Evolutionary conservation across 305 asterid genomes (phyloP).

Genomic region (Rubia peregrina): DNA sequence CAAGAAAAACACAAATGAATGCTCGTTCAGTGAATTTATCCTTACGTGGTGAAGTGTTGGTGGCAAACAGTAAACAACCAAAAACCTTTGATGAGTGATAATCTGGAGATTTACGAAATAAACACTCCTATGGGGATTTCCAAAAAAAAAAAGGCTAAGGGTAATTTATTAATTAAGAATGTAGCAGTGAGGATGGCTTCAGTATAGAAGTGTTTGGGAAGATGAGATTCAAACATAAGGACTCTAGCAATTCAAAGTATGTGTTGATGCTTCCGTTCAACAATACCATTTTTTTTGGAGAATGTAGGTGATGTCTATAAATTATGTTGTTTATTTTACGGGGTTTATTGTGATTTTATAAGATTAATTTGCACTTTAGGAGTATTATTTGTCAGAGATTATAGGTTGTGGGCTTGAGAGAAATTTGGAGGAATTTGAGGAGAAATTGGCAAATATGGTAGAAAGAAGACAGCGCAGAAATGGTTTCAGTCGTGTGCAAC

Average conservation of each 20-base stretch:
- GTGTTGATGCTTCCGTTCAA: background rate
- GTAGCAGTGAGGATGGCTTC: background rate
- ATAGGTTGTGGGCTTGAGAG: no score
- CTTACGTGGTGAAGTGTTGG: background rate
- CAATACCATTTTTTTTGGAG: background rate
- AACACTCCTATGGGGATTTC: background rate
- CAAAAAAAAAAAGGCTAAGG: background rate
- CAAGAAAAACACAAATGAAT: background rate
- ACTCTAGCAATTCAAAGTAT: background rate
- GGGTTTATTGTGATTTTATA: no score
- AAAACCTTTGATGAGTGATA: no score
- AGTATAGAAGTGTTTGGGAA: background rate
- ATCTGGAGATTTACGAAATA: background rate
- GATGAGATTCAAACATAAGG: background rate
- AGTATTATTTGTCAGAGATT: no score
- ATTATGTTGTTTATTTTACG: no score
- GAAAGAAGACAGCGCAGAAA: no score
- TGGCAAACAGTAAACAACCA: background rate
- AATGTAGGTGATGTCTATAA: no score
- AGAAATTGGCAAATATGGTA: no score
- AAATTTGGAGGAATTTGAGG: no score
- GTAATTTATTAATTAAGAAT: background rate
- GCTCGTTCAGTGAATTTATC: background rate
- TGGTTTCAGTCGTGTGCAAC: no score
- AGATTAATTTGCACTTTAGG: no score